Evolutionary conservation across 768 basidiomycete genomes (phyloP).

Genomic region (Collybiopsis confluens): DNA sequence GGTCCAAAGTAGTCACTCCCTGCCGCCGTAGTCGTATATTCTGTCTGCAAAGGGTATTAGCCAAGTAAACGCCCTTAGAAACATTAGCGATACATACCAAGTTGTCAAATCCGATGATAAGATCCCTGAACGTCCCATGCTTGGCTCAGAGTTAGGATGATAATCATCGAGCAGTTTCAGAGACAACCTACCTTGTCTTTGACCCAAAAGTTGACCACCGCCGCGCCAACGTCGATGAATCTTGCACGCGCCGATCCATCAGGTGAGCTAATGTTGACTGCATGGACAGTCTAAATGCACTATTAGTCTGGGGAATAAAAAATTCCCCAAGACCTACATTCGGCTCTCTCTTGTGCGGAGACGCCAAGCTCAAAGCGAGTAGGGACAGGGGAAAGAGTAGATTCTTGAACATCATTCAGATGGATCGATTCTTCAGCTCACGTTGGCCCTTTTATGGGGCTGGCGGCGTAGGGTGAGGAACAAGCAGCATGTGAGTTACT

Average conservation of each 20-base stretch:
- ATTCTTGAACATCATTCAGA: neutral
- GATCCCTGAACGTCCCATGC: slow-evolving; percentile 38
- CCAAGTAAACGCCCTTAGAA: neutral
- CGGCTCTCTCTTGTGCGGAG: neutral
- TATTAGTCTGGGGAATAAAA: neutral
- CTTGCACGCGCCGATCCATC: slow-evolving; percentile 4
- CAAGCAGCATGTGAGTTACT: too few species aligned
- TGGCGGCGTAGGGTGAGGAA: too few species aligned
- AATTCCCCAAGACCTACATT: neutral
- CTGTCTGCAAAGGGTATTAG: slow-evolving; percentile 16
- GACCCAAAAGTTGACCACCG: slow-evolving; percentile 41
- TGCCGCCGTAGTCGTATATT: slow-evolving; percentile 28
- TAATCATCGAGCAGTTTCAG: neutral
- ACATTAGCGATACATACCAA: slow-evolving; percentile 20
- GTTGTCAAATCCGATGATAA: slow-evolving; percentile 45
- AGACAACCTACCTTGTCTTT: slow-evolving; percentile 36
- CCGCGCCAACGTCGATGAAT: slow-evolving; percentile 30
- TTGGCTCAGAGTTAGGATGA: slow-evolving; percentile 2
- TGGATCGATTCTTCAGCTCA: too few species aligned
- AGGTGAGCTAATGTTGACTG: slow-evolving; percentile 5
- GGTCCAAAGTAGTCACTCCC: slow-evolving; percentile 39
- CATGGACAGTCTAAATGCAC: neutral
- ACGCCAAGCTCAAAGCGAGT: neutral
- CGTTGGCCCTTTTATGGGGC: too few species aligned
- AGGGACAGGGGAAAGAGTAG: neutral